Evolutionary conservation across 305 asterid genomes (phyloP), one percentile per base, ranked within the genome.

Genomic region (Fraxinus nigra): DNA sequence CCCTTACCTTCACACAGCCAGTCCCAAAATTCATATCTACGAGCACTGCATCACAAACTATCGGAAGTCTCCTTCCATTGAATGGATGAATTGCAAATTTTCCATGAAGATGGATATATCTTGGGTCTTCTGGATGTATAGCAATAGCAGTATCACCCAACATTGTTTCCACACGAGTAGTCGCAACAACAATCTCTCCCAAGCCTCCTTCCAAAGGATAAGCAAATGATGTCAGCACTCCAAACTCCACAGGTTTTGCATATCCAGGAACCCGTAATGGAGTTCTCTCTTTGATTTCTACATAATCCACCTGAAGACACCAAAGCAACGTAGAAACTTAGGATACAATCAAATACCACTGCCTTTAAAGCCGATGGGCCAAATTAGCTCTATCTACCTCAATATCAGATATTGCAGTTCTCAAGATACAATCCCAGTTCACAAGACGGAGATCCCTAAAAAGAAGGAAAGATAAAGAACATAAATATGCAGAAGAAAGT

Each of bases 91-190:
- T 51, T 1, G 95, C 99, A 76, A 81, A 92, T 84, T 90, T 94
- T 77, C 97, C 97, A 54, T 96, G 99, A 83, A 96, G 91, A 89
- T 93, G 92, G 72, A 76, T 87, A 87, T 96, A 96, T 88, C 97
- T 90, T 70, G 88, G 81, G 84, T 96, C 99, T 81, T 94, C 87
- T 4, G 98, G 98, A 89, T 96, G 99, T 80, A 96, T 85, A 43
- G 99, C 98, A 85, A 96, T 91, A 26, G 99, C 99, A 61, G 99
- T 91, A 85, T 94, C 99, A 46, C 99, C 99, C 76, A 96, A 92
- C 99, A 94, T 93, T 79, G 99, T 96, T 86, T 96, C 99, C 83
- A 94, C 91, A 78, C 99, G 90, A 7, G 99, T 96, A 79, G 99
- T 96, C 3, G 99, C 99, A 86, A 96, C 99, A 78, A 96, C 89